phyloP scores from a whole-genome alignment of 768 basidiomycete genomes.

The Agaricus blazei region DNA sequence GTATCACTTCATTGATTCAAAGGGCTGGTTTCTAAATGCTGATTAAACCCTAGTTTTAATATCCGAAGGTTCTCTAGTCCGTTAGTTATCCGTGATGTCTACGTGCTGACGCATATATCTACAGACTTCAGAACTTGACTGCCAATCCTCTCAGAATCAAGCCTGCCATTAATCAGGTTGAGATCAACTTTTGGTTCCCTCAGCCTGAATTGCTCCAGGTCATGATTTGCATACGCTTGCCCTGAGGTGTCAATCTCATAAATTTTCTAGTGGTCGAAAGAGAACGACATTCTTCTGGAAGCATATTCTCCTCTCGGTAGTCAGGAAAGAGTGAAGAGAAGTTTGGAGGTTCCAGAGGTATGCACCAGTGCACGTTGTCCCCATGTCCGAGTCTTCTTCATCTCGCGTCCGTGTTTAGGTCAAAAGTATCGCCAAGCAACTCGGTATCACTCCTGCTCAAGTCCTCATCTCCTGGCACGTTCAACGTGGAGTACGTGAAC shows the following conservation, averaged over 20 bases:
- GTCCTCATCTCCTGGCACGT: conserved; percentile 74
- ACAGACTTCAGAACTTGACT: conserved; percentile 55
- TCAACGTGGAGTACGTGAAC: conserved; percentile 58
- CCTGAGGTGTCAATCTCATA: neutral
- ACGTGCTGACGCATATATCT: conserved; percentile 13
- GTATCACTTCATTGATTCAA: conserved; percentile 1
- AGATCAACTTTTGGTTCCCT: conserved; percentile 73
- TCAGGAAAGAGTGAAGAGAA: conserved; percentile 48
- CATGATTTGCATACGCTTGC: neutral
- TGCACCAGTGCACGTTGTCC: neutral
- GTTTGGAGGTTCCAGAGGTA: conserved; percentile 55
- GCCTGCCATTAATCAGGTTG: conserved; percentile 75
- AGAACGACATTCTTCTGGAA: conserved; percentile 59
- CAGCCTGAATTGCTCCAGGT: conserved; percentile 73
- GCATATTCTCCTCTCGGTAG: conserved; percentile 78
- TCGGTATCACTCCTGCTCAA: conserved; percentile 71
- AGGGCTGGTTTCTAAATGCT: neutral
- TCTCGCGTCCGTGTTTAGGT: conserved; percentile 26
- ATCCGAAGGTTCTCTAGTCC: conserved; percentile 32
- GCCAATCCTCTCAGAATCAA: conserved; percentile 53
- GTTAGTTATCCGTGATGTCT: too few relatives aligned
- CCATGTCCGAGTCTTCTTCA: neutral
- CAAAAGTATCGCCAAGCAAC: conserved; percentile 50
- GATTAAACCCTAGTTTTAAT: conserved; percentile 45
- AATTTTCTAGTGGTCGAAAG: conserved; percentile 54